Evolutionary conservation across 331 rosid genomes (phyloP), one percentile per base, ranked within the genome.

Genomic region (Cydonia oblonga): DNA sequence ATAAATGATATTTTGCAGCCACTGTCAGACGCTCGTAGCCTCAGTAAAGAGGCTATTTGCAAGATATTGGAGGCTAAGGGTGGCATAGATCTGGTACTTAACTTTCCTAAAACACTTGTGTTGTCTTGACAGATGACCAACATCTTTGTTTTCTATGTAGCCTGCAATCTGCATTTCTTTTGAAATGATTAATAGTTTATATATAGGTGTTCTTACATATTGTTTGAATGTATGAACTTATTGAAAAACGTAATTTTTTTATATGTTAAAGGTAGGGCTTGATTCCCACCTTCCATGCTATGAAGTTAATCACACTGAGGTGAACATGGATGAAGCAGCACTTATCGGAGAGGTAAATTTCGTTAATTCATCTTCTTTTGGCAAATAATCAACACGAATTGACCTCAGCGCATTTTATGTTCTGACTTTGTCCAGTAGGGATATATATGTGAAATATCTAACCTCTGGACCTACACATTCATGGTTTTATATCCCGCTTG

Each of bases 301-400:
- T 66, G 73, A 44, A 72, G 51, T 78, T 46, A 23, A 59, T 7
- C 42, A 57, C 38, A 40, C 8, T 2, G 81, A 78, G 70, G 78
- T 78, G 25, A 64, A 78, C 62, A 78, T 78, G 78, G 59, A 66
- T 4, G 58, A 78, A 60, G 81, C 81, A 19, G 61, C 49, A n/a
- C 81, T 72, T 58, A 72, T 78, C 44, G 78, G 81, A 72, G 81
- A 78, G 81, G 81, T 72, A 54, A 66, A 6, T 32, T 68, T 44
- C 20, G 10, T 19, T 15, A 38, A 15, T 57, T 54, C 5, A n/a
- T 0, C 23, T 38, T 33, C 44, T 54, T 53, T 7, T 49, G 20
- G 54, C 20, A 16, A 9, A 6, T 49, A 16, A 16, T 49, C 54
- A 49, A 49, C 3, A 3, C 1, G 7, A 8, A 69, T 16, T 5